Percentiles rank a stretch among this genome's conserved stretches.
Conservation (phyloP, 202 grass and related monocot genomes). For the Saccharum hybrid region DNA sequence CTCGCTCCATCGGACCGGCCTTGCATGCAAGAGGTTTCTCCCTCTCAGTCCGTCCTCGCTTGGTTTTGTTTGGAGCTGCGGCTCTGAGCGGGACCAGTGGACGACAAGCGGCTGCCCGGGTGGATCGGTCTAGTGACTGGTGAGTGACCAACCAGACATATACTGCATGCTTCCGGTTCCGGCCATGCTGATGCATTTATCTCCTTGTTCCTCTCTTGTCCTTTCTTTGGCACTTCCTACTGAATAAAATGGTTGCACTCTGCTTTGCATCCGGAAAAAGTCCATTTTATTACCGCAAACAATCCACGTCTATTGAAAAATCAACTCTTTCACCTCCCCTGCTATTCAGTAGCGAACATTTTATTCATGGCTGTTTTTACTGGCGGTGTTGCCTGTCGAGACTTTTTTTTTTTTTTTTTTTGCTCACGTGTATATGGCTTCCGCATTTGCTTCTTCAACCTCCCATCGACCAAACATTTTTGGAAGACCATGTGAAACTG, state of each 20-base stretch:
- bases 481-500: neutral
- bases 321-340: no score
- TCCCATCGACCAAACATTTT: neutral
- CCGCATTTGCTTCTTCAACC: neutral
- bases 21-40: neutral
- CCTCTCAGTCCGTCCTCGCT: neutral
- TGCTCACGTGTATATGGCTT: neutral
- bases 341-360: no score
- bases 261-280: no score
- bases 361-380: no score
- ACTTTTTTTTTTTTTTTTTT: no score
- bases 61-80: conserved; percentile 5
- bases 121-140: neutral
- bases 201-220: neutral
- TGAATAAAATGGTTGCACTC: no score
- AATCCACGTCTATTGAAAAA: no score
- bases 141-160: neutral
- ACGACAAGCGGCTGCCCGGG: neutral
- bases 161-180: neutral
- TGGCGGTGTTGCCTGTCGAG: no score
- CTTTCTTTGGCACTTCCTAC: neutral
- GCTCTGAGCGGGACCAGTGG: neutral
- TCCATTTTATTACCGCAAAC: no score
- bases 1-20: conserved; percentile 20
- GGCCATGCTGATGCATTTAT: no score